Evolutionary conservation across 768 basidiomycete genomes (phyloP).

Genomic region (Favolaschia claudopus): DNA sequence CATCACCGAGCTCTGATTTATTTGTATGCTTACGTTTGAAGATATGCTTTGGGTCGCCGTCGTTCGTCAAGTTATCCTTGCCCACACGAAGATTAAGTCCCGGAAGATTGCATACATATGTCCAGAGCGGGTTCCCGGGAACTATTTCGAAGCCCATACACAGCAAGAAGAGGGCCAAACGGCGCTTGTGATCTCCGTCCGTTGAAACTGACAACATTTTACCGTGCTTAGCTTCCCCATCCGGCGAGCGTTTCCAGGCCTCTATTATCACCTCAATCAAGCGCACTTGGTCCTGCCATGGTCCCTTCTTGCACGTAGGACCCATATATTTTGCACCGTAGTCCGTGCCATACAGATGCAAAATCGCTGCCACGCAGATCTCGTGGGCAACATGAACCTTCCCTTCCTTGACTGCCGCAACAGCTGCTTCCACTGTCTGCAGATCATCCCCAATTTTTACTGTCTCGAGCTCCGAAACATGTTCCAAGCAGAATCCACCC

Average conservation of each 20-base stretch:
- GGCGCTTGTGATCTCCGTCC: constrained; percentile 29
- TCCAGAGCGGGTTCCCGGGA: constrained; percentile 18
- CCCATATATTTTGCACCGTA: constrained; percentile 28
- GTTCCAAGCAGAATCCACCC: not conserved
- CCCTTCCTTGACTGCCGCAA: not conserved
- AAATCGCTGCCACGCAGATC: too few relatives aligned
- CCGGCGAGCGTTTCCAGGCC: too few relatives aligned
- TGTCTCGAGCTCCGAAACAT: not conserved
- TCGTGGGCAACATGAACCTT: too few relatives aligned
- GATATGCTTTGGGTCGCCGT: not conserved
- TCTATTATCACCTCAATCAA: constrained; percentile 23
- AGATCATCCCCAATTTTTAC: not conserved
- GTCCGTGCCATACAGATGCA: too few relatives aligned
- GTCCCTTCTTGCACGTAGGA: constrained; percentile 30
- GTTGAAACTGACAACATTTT: constrained; percentile 27
- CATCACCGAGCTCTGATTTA: too few relatives aligned
- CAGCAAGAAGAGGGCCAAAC: constrained; percentile 27
- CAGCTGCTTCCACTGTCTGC: not conserved
- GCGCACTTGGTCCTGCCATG: constrained; percentile 11
- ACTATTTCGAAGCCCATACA: constrained; percentile 26
- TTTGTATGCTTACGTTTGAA: not conserved
- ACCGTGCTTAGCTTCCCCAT: constrained; percentile 29
- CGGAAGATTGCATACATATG: not conserved
- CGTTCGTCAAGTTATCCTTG: not conserved
- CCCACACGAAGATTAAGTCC: not conserved